These are phyloP conservation scores for Avicennia marina DNA, from an alignment of 257 asterid genomes.

Conservation along the genomic window DNA sequence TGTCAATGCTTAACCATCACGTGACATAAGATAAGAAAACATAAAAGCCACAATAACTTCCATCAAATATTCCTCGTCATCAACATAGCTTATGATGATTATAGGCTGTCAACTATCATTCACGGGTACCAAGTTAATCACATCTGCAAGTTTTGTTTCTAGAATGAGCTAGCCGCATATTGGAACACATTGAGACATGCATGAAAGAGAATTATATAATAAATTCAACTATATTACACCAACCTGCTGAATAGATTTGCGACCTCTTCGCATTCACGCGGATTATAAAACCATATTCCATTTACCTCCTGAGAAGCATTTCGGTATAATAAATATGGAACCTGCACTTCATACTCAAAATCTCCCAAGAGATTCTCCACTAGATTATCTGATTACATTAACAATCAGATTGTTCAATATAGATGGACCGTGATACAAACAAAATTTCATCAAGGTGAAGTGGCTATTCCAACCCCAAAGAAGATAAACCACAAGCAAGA, in stretches of 20 bases:
- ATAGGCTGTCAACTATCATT: neutral
- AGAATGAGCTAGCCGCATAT: neutral
- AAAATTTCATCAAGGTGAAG: neutral
- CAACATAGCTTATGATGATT: neutral
- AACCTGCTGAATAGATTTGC: conserved; percentile 81
- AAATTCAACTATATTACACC: conserved; percentile 6
- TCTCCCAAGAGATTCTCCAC: conserved; percentile 87
- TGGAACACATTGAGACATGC: neutral
- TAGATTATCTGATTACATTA: conserved; percentile 62
- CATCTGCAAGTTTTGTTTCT: neutral
- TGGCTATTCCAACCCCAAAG: conserved; percentile 1
- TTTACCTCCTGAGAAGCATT: conserved; percentile 84
- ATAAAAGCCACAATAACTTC: neutral
- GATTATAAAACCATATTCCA: conserved; percentile 92
- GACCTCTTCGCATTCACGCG: conserved; percentile 78
- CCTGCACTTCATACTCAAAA: conserved; percentile 82
- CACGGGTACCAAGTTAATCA: neutral
- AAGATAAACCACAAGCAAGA: too few relatives aligned
- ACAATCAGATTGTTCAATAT: conserved; percentile 15
- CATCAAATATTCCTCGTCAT: neutral
- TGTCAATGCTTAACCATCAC: neutral
- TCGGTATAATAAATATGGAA: conserved; percentile 76
- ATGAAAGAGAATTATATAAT: neutral
- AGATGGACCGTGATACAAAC: neutral
- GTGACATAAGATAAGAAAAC: neutral